These are phyloP conservation scores for Russula lepida DNA, from an alignment of 768 basidiomycete genomes.

Conservation along the genomic window DNA sequence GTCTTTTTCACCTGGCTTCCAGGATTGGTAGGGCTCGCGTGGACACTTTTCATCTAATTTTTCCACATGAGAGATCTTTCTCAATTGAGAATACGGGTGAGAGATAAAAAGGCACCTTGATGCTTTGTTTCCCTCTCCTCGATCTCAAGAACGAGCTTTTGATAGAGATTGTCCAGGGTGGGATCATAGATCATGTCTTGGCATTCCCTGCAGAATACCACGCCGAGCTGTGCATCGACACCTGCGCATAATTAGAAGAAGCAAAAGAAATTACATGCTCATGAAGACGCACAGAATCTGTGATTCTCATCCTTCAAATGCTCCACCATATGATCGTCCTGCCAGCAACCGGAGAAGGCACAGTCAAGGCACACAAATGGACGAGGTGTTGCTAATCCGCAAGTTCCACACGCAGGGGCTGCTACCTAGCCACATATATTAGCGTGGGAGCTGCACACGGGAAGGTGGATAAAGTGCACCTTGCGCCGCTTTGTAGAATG, in stretches of 20 bases:
- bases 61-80: conserved; percentile 22
- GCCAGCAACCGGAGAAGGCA: conserved; percentile 63
- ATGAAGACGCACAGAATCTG: conserved; percentile 48
- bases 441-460: not conserved
- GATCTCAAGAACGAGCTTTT: conserved; percentile 37
- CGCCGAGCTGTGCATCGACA: conserved; percentile 65
- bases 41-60: conserved; percentile 27
- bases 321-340: conserved; percentile 41
- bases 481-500: conserved; percentile 56
- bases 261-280: not conserved
- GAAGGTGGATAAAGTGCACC: conserved; percentile 32
- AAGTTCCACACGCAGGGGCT: conserved; percentile 56
- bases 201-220: conserved; percentile 65
- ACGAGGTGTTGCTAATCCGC: conserved; percentile 45
- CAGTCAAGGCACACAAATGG: conserved; percentile 74
- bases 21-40: conserved; percentile 43
- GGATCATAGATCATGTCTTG: conserved; percentile 65
- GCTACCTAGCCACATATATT: conserved; percentile 33
- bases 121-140: conserved; percentile 59
- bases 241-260: conserved; percentile 34
- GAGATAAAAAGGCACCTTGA: conserved; percentile 35
- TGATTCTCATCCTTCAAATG: conserved; percentile 57
- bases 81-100: not conserved
- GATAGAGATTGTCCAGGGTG: conserved; percentile 39
- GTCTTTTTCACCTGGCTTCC: conserved; percentile 40